Evolutionary conservation across 495 filamentous ascomycete genomes (phyloP), one percentile per base, ranked within the genome.

Genomic region (Penicillium arizonense): DNA sequence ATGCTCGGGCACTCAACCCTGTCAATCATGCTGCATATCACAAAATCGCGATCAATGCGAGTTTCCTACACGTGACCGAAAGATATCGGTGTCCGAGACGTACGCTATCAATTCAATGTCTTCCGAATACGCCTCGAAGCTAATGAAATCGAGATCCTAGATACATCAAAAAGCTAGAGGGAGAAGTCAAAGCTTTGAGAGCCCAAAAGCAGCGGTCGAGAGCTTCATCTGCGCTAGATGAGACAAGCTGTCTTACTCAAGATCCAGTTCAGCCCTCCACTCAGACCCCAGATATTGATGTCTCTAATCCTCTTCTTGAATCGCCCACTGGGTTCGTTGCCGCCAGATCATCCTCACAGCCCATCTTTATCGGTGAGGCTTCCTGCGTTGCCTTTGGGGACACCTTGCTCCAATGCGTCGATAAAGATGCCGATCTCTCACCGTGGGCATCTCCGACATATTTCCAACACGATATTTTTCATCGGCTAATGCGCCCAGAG

Each of bases 41-140:
- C 36, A 49, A 2, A 33, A 50, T 18, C 46, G 12, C 10, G 57
- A 57, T 34, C 41, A 44, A 23, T 63, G 61, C 39, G 18, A 46
- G 23, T 63, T 55, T 24, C 61, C 61, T 26, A 32, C 33, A 23
- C 51, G 58, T 23, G 61, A 60, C 42, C 57, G 61, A 24, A 50
- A 57, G 28, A 26, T 60, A 44, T 44, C 26, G 9, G 50, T 60
- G 16, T 44, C 36, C 23, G 57, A 63, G 49, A 59, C 35, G 60
- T 63, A 32, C 5, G 41, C 18, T 30, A 30, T 5, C 28, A 9
- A 7, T 18, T 18, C 18, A 18, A 30, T 30, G 0, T 10, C 28
- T 7, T 2, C 8, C 9, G 9, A 5, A 7, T 2, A 30, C 6
- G 7, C 28, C 5, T 7, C 0, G 2, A 30, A 2, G 7, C 8